phyloP scores from a whole-genome alignment of 371 early-diverging fungal species.

The Rhizopus arrhizus region DNA sequence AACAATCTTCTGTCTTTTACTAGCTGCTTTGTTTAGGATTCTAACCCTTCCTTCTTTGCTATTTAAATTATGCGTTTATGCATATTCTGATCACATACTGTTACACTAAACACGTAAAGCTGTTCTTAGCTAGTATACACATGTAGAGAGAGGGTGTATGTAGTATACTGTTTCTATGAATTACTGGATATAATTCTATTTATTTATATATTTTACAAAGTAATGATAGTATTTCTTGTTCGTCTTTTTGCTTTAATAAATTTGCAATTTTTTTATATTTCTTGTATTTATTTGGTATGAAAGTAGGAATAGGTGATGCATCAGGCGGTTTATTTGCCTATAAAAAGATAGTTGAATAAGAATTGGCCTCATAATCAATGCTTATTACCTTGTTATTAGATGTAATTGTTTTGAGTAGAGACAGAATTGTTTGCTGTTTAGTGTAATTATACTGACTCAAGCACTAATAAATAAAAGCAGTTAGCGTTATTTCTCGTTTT shows the following conservation, averaged over 20 bases:
- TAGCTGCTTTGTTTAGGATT: no score
- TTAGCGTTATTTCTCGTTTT: not conserved
- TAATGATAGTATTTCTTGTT: slow-evolving; percentile 3
- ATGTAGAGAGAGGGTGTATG: no score
- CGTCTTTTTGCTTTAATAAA: slow-evolving; percentile 18
- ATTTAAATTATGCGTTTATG: no score
- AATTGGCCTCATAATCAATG: no score
- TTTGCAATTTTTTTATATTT: slow-evolving; percentile 19
- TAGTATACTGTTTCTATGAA: no score
- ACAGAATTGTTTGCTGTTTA: not conserved
- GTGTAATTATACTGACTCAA: not conserved
- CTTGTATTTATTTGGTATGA: slow-evolving; percentile 1
- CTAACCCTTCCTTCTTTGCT: no score
- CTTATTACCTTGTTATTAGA: not conserved
- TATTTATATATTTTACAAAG: no score
- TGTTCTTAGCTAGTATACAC: no score
- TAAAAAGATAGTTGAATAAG: not conserved
- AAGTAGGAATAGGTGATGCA: not conserved
- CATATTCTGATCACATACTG: no score
- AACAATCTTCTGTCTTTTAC: no score
- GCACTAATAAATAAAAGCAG: not conserved
- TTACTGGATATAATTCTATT: no score
- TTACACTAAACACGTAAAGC: no score
- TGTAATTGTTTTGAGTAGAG: not conserved
- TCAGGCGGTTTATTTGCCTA: not conserved